Evolutionary conservation across 1,284 basidiomycete species (phyloP), one percentile per base, ranked within the genome.

Genomic region (Stereum hirsutum): DNA sequence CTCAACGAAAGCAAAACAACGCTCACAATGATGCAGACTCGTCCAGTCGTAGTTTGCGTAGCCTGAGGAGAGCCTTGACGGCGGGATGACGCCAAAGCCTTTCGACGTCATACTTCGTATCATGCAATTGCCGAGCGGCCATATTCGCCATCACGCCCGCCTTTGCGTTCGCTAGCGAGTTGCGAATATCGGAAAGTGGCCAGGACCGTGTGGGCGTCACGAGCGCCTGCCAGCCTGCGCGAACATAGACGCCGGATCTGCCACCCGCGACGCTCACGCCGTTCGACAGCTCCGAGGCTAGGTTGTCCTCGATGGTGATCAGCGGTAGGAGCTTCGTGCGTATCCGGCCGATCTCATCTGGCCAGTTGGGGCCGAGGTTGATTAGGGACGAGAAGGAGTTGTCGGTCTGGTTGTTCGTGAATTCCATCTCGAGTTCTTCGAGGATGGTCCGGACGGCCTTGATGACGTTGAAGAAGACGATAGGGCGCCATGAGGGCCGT

Each of bases 391-490:
- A 46, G 28, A 47, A 48, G 28, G 56, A 51, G 6, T 46, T 49
- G 28, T 56, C 53, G 35, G 23, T 43, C 12, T 55, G 43, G 44
- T 52, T 49, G n/a, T n/a, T n/a, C 17, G 63, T 45, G 49, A 78
- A 70, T 52, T 81, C 76, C 51, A 66, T 69, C 50, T 87, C 83
- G 26, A 88, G 65, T 52, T 85, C 81, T 48, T 81, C 75, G 45
- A 89, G 69, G 39, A 85, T 81, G 63, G 78, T 78, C 27, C 81
- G 78, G 14, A 89, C 64, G 42, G 83, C 82, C 57, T 83, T 84
- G 68, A 89, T 73, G 52, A 88, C 68, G 62, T 88, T 88, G 64
- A 84, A 79, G 63, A 83, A 85, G 23, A 89, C 82, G 41, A 87
- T 78, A 2, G 83, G 81, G 21, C 75, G 72, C 85, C 86, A 89